Percentiles rank a stretch among this genome's conserved stretches.
Evolutionary conservation across 345 rosid genomes (phyloP).

Genomic region (Salix exigua): DNA sequence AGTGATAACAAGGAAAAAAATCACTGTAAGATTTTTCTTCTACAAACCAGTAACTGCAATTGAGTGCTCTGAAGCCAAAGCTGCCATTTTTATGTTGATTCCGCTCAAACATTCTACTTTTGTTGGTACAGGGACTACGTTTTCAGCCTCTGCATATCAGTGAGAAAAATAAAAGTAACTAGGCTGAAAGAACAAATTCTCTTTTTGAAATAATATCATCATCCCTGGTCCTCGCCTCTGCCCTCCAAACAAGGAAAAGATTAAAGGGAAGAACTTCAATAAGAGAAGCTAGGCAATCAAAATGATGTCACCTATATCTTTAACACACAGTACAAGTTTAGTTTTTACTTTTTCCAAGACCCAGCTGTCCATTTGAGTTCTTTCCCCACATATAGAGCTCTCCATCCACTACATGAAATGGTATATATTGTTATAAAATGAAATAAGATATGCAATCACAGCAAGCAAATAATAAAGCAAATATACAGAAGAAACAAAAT

Average conservation of each 20-base stretch:
- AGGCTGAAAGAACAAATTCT: background rate
- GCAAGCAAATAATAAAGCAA: background rate
- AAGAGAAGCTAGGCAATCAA: background rate
- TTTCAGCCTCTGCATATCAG: constrained; percentile 54
- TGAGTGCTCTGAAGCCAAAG: constrained; percentile 90
- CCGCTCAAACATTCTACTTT: constrained; percentile 73
- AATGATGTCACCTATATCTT: background rate
- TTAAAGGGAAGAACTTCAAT: background rate
- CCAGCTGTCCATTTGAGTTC: constrained; percentile 92
- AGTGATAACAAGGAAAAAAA: background rate
- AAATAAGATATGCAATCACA: background rate
- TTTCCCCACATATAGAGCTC: constrained; percentile 92
- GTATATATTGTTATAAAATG: background rate
- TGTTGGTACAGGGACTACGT: constrained; percentile 52
- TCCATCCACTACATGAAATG: constrained; percentile 59
- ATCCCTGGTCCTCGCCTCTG: background rate
- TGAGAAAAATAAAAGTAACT: background rate
- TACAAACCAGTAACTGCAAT: constrained; percentile 80
- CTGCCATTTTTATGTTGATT: constrained; percentile 52
- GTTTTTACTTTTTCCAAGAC: constrained; percentile 80
- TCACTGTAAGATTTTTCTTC: constrained; percentile 12
- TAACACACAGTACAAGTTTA: background rate
- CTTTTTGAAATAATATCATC: background rate
- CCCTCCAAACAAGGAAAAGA: background rate
- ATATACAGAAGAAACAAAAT: background rate